phyloP scores from a whole-genome alignment of 176 grass and related monocot genomes.

The Melocanna baccifera region DNA sequence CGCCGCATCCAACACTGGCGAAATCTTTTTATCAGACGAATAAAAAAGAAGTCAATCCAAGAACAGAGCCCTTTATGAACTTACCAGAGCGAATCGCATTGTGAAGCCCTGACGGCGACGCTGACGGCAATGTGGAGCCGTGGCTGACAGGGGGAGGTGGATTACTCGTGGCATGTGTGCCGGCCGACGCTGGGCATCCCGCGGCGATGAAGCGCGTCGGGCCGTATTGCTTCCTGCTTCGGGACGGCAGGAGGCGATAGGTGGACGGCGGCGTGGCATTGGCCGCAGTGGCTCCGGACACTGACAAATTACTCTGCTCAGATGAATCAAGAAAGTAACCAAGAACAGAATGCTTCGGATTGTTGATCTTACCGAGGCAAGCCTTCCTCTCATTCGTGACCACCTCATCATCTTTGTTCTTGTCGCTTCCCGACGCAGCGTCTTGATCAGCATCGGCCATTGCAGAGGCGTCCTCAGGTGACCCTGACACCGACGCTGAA shows the following conservation, averaged over 20 bases:
- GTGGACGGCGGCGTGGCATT: too few species aligned
- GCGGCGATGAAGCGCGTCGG: background rate
- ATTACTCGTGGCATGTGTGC: background rate
- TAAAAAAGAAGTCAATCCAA: background rate
- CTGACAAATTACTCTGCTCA: too few species aligned
- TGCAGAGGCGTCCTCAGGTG: background rate
- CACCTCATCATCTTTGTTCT: too few species aligned
- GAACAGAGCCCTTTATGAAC: background rate
- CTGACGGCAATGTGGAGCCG: background rate
- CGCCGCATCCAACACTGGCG: background rate
- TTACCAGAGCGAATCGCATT: background rate
- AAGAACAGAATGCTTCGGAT: too few species aligned
- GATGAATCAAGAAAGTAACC: too few species aligned
- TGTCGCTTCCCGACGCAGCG: too few species aligned
- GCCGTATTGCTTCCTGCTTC: conserved; percentile 30
- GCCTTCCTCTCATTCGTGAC: too few species aligned
- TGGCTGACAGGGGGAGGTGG: background rate
- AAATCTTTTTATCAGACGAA: background rate
- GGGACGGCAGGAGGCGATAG: too few species aligned
- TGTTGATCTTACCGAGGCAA: too few species aligned
- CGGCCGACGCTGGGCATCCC: background rate
- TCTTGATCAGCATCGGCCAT: background rate
- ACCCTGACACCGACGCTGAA: background rate
- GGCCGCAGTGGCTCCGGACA: too few species aligned
- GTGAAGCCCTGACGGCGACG: background rate